Evolutionary conservation across 805 yeast genomes (phyloP).

Genomic region (Yamadazyma endophytica): DNA sequence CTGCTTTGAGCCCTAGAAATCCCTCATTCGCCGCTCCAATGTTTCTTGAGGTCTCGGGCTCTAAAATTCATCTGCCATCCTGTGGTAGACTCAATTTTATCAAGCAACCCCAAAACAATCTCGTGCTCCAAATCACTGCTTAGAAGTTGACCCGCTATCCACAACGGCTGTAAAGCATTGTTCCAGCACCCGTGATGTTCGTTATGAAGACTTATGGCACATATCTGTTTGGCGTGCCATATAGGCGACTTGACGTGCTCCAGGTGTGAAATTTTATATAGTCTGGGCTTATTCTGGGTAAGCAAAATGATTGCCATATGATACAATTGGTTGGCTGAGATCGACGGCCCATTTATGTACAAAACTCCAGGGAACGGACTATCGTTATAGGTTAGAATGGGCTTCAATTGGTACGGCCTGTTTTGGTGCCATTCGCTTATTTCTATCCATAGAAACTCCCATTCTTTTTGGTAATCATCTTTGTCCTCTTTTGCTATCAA

Average conservation of each 20-base stretch:
- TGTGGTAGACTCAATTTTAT: conserved; percentile 20
- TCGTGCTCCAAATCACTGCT: conserved; percentile 22
- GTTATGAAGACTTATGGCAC: conserved; percentile 29
- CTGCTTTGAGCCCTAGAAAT: no score
- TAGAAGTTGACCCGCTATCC: conserved; percentile 22
- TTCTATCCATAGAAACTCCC: conserved; percentile 39
- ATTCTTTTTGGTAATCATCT: conserved; percentile 26
- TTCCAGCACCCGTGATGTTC: conserved; percentile 22
- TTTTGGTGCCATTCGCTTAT: conserved; percentile 33
- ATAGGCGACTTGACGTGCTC: conserved; percentile 21
- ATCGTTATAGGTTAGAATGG: conserved; percentile 24
- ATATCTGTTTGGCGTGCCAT: conserved; percentile 39
- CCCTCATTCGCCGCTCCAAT: conserved; percentile 36
- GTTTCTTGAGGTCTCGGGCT: conserved; percentile 20
- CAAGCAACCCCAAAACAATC: conserved; percentile 14
- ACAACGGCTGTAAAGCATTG: conserved; percentile 22
- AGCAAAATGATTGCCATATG: conserved; percentile 36
- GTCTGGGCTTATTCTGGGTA: conserved; percentile 37
- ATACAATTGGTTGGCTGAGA: conserved; percentile 33
- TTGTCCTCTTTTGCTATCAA: conserved; percentile 19
- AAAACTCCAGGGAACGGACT: conserved; percentile 35
- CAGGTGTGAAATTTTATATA: conserved; percentile 18
- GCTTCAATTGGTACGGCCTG: conserved; percentile 31
- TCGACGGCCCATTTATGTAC: conserved; percentile 32
- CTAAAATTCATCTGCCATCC: conserved; percentile 30